Percentiles rank a stretch among this genome's conserved stretches.
phyloP scores from a whole-genome alignment of 164 flowering plant species.

The Stephania cephalantha region DNA sequence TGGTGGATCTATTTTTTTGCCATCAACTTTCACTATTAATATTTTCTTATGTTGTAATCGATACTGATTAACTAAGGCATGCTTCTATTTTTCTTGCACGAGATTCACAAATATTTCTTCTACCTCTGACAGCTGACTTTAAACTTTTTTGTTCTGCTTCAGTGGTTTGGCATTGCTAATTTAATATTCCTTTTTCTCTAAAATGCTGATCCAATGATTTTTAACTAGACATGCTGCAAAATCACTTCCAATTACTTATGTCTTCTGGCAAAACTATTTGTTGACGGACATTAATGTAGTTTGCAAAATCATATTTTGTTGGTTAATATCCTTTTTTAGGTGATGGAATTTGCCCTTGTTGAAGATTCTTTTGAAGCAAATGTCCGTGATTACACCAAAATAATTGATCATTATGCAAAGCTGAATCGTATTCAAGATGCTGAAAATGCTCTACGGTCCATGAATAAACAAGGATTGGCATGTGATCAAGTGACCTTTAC shows the following conservation, averaged over 20 bases:
- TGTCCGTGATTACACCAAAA: slow-evolving; percentile 77
- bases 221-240: neutral
- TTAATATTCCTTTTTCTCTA: neutral
- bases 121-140: neutral
- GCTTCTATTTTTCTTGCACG: neutral
- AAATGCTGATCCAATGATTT: neutral
- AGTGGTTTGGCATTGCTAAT: neutral
- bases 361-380: slow-evolving; percentile 85
- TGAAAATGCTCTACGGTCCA: slow-evolving; percentile 40
- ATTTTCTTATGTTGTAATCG: neutral
- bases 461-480: slow-evolving; percentile 60
- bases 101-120: neutral
- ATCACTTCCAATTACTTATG: neutral
- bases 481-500: slow-evolving; percentile 80
- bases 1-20: neutral
- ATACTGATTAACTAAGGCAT: neutral
- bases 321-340: slow-evolving; percentile 28
- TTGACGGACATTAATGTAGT: neutral
- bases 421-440: slow-evolving; percentile 53
- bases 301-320: neutral
- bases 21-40: neutral
- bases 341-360: slow-evolving; percentile 52
- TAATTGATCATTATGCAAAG: slow-evolving; percentile 68
- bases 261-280: neutral
- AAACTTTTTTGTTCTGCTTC: neutral